Conservation (phyloP, 257 asterid species). For the Solanum medicagineum region DNA sequence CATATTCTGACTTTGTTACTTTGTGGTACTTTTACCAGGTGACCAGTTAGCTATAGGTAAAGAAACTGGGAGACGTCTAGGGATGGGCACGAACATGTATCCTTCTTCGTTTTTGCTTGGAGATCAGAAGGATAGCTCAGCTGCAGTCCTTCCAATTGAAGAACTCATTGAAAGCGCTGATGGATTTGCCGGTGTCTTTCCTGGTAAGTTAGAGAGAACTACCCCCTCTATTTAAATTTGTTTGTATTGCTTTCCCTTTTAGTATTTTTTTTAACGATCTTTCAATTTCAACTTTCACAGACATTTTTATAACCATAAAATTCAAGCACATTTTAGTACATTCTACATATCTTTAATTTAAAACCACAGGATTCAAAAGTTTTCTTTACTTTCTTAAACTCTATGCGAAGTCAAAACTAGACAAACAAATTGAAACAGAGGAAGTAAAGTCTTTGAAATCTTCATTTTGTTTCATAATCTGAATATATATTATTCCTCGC, state of each 20-base stretch:
- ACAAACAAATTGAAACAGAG: fast-evolving
- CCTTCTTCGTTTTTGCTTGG: constrained; percentile 52
- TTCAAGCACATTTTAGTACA: too few species aligned
- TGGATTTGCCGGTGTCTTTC: constrained; percentile 63
- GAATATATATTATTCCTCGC: neutral
- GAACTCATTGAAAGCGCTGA: constrained; percentile 63
- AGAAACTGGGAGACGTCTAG: constrained; percentile 54
- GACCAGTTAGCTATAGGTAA: constrained; percentile 54
- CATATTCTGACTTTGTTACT: neutral
- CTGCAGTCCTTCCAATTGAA: constrained; percentile 35
- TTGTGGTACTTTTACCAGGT: constrained; percentile 9
- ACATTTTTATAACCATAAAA: neutral
- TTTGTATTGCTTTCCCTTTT: neutral
- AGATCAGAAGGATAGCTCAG: constrained; percentile 29
- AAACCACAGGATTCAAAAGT: neutral
- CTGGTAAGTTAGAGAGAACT: constrained; percentile 15
- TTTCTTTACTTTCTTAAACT: neutral
- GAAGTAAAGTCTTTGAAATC: neutral
- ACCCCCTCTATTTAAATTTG: neutral
- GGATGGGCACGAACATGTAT: constrained; percentile 68
- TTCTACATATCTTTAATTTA: neutral
- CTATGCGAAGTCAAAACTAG: neutral
- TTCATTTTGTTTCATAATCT: neutral
- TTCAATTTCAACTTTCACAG: neutral
- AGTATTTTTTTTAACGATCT: neutral